phyloP scores from a whole-genome alignment of 768 basidiomycete species.

The Coprinopsis marcescibilis region DNA sequence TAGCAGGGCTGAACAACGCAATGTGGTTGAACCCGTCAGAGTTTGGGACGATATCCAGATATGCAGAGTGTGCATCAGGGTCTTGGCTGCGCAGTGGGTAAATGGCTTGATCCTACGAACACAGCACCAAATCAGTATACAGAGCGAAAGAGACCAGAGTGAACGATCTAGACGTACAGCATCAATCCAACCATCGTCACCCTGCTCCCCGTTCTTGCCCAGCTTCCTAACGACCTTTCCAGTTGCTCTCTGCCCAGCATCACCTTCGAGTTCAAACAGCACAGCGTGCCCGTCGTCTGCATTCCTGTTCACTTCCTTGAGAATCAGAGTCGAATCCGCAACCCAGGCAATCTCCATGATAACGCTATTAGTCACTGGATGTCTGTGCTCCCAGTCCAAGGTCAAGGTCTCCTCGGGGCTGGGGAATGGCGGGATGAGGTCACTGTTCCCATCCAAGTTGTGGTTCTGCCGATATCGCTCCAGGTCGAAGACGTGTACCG shows the following conservation, averaged over 20 bases:
- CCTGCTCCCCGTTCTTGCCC: constrained; percentile 79
- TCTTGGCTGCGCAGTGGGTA: constrained; percentile 36
- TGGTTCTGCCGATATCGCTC: constrained; percentile 37
- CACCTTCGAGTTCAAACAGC: constrained; percentile 53
- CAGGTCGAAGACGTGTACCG: constrained; percentile 79
- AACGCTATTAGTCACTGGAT: constrained; percentile 56
- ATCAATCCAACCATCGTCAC: constrained; percentile 94
- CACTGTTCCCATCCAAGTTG: constrained; percentile 10
- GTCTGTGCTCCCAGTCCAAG: constrained; percentile 62
- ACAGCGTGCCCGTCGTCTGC: constrained; percentile 78
- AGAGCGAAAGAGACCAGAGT: background rate
- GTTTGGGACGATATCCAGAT: constrained; percentile 86
- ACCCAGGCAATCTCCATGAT: constrained; percentile 87
- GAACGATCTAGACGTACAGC: constrained; percentile 47
- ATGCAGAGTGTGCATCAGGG: constrained; percentile 50
- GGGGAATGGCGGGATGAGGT: constrained; percentile 20
- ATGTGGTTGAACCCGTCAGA: constrained; percentile 85
- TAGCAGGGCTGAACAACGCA: constrained; percentile 81
- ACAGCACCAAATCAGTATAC: background rate
- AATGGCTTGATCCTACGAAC: constrained; percentile 58
- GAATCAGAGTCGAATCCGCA: constrained; percentile 59
- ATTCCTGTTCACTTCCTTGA: constrained; percentile 86
- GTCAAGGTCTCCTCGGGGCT: constrained; percentile 43
- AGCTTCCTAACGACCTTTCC: constrained; percentile 68
- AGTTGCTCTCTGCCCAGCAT: constrained; percentile 21